Percentiles rank a stretch among this genome's conserved stretches.
Conservation (phyloP, 345 rosid genomes). For the Gynandropsis gynandra region DNA sequence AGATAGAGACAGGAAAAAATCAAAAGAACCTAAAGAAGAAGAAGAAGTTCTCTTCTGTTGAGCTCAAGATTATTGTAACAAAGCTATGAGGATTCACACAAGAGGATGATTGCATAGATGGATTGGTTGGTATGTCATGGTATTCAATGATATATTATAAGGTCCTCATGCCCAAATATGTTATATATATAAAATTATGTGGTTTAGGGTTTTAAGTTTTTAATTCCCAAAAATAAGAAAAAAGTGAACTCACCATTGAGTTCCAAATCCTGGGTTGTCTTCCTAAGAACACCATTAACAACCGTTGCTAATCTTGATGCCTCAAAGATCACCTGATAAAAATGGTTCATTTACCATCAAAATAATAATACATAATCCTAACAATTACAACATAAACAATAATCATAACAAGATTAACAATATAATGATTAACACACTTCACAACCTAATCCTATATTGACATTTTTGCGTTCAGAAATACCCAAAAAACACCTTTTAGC, state of each 20-base stretch:
- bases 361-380: neutral
- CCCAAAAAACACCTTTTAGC: too few relatives aligned
- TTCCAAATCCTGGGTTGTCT: slow-evolving; percentile 59
- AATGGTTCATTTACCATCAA: too few relatives aligned
- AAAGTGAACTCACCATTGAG: slow-evolving; percentile 36
- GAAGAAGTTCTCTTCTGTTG: slow-evolving; percentile 16
- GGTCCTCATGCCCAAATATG: slow-evolving; percentile 32
- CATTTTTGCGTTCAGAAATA: too few relatives aligned
- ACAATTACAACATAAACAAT: neutral
- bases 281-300: slow-evolving; percentile 76
- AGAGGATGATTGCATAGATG: slow-evolving; percentile 29
- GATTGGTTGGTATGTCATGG: slow-evolving; percentile 28
- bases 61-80: slow-evolving; percentile 15
- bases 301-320: slow-evolving; percentile 76
- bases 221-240: slow-evolving; percentile 6
- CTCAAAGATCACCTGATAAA: slow-evolving; percentile 57
- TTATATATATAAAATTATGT: slow-evolving; percentile 5
- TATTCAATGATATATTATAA: slow-evolving; percentile 24
- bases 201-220: slow-evolving; percentile 11
- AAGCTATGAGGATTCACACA: slow-evolving; percentile 20
- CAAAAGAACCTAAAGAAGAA: slow-evolving; percentile 15
- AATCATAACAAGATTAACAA: neutral
- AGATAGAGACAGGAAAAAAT: slow-evolving; percentile 1
- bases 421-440: neutral
- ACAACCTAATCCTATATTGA: too few relatives aligned